phyloP scores from a whole-genome alignment of 2,329 filamentous ascomycete species.

The Chrysoporthe cubensis region DNA sequence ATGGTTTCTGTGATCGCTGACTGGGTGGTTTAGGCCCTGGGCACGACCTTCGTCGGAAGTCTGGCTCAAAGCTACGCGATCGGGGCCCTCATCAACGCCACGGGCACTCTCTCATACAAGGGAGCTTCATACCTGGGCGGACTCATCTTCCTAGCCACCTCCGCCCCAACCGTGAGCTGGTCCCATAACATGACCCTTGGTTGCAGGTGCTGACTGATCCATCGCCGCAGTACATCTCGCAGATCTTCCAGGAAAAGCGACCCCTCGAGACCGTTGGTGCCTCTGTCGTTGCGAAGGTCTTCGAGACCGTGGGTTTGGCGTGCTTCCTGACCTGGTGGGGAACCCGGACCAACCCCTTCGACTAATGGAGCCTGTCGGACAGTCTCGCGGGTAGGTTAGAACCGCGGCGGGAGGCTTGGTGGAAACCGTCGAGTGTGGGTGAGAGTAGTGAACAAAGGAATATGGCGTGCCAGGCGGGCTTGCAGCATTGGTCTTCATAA shows the following conservation, averaged over 20 bases:
- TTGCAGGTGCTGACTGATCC: conserved; percentile 13
- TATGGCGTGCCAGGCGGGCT: background rate
- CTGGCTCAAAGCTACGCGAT: conserved; percentile 89
- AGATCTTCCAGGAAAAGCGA: conserved; percentile 89
- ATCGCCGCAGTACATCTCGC: conserved; percentile 72
- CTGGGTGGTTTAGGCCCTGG: conserved; percentile 7
- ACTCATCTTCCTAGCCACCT: conserved; percentile 88
- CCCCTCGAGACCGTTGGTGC: conserved; percentile 89
- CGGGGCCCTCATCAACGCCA: conserved; percentile 90
- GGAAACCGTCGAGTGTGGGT: background rate
- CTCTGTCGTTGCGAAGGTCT: conserved; percentile 78
- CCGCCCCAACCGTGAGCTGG: conserved; percentile 78
- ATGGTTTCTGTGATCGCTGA: background rate
- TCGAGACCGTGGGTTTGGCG: conserved; percentile 91
- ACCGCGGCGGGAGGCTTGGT: background rate
- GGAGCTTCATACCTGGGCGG: conserved; percentile 91
- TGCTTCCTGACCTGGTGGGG: conserved; percentile 98
- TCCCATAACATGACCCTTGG: too few relatives aligned
- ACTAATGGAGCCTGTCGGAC: conserved; percentile 55
- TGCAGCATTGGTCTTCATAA: conserved; percentile 7
- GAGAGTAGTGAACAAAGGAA: background rate
- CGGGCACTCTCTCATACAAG: conserved; percentile 94
- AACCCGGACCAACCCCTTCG: conserved; percentile 90
- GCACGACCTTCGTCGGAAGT: conserved; percentile 82
- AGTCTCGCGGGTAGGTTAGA: too few relatives aligned